Conservation (phyloP, 495 filamentous ascomycete species). For the Penicillium turbatum region DNA sequence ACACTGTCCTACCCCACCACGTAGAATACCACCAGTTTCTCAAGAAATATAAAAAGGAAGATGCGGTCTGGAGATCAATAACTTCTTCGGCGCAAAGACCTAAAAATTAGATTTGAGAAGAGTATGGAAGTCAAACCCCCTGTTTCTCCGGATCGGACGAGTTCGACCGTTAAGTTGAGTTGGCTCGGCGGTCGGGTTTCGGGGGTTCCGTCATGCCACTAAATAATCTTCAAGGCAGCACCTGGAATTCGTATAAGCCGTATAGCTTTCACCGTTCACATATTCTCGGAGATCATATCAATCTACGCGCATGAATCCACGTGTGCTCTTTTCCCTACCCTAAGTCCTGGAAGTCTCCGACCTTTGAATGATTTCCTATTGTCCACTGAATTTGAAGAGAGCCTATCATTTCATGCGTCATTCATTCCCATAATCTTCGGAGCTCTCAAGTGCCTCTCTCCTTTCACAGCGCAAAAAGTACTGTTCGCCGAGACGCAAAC, state of each 20-base stretch:
- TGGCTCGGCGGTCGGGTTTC: constrained; percentile 3
- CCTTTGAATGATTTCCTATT: neutral
- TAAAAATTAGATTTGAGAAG: neutral
- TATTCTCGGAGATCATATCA: neutral
- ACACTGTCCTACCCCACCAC: neutral
- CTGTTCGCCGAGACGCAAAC: neutral
- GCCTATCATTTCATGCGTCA: constrained; percentile 18
- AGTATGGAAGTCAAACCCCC: neutral
- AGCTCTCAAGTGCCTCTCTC: neutral
- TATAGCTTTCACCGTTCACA: neutral
- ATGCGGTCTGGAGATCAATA: no score
- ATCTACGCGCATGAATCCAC: neutral
- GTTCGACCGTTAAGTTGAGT: constrained; percentile 1
- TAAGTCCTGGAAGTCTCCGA: neutral
- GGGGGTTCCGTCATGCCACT: constrained; percentile 3
- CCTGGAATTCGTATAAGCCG: neutral
- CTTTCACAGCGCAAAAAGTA: constrained; percentile 3
- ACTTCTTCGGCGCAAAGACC: neutral
- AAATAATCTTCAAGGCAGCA: constrained; percentile 1
- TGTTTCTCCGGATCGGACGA: constrained; percentile 6
- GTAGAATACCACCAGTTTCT: neutral
- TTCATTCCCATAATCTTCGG: constrained; percentile 5
- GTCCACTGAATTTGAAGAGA: neutral
- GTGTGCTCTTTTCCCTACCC: constrained; percentile 1
- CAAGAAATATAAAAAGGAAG: neutral